phyloP scores from a whole-genome alignment of 2,329 filamentous ascomycete species.

The Drechslera avenae region DNA sequence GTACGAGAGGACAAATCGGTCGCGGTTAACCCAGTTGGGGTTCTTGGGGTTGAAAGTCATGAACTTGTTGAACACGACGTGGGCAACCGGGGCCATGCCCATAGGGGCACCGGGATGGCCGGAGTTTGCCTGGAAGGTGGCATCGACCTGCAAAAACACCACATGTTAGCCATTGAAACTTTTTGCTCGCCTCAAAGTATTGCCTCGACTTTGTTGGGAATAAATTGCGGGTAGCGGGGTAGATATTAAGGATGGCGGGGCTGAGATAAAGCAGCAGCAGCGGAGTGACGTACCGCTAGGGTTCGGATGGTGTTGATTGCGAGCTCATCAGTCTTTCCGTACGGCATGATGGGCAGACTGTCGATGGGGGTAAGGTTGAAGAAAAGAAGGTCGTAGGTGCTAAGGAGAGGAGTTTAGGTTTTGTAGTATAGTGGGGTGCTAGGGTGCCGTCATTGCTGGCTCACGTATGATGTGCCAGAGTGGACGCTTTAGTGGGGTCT shows the following conservation, averaged over 20 bases:
- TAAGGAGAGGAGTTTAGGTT: constrained; percentile 16
- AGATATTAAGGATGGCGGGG: constrained; percentile 22
- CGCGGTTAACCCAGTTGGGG: constrained; percentile 94
- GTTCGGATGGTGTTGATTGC: constrained; percentile 98
- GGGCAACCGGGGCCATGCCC: constrained; percentile 92
- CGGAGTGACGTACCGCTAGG: constrained; percentile 76
- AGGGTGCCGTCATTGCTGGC: constrained; percentile 13
- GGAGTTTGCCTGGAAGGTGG: constrained; percentile 92
- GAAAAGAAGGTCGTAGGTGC: constrained; percentile 22
- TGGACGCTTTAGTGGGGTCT: constrained; percentile 14
- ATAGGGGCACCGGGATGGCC: constrained; percentile 99
- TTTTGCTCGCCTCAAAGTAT: neutral
- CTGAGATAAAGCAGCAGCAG: neutral
- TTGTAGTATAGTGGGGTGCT: constrained; percentile 27
- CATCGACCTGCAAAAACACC: constrained; percentile 77
- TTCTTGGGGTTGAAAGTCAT: constrained; percentile 99
- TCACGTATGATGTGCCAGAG: constrained; percentile 11
- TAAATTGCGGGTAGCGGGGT: constrained; percentile 31
- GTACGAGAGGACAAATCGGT: constrained; percentile 99
- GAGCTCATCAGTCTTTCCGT: constrained; percentile 83
- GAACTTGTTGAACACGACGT: constrained; percentile 98
- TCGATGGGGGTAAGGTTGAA: constrained; percentile 16
- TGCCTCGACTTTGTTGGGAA: constrained; percentile 24
- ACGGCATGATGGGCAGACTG: constrained; percentile 71
- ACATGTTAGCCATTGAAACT: constrained; percentile 41